These are phyloP conservation scores for Cotoneaster glaucophyllus DNA, from an alignment of 306 rosid genomes.

Conservation along the genomic window DNA sequence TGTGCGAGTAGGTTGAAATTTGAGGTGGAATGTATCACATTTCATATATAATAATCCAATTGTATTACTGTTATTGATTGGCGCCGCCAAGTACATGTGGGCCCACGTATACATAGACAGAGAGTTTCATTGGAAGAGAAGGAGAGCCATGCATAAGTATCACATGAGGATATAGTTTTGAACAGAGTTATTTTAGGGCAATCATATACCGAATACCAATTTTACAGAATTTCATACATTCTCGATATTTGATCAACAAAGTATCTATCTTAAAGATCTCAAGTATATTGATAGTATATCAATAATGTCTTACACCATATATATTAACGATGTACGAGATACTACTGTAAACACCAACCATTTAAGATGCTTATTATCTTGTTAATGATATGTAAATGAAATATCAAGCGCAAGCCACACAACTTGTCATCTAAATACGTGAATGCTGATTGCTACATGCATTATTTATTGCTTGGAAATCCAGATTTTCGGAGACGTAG, in stretches of 20 bases:
- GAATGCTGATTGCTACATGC: constrained; percentile 19
- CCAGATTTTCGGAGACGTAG: neutral
- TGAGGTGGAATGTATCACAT: neutral
- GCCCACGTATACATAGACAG: neutral
- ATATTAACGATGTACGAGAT: too few species aligned
- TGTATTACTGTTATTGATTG: neutral
- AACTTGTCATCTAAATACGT: neutral
- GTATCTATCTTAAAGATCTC: neutral
- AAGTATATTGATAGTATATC: neutral
- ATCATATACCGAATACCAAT: neutral
- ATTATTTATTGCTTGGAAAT: constrained; percentile 2
- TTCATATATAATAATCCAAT: neutral
- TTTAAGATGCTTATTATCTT: neutral
- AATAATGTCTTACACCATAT: fast-evolving
- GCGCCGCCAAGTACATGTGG: constrained; percentile 16
- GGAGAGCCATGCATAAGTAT: constrained; percentile 7
- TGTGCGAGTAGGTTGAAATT: constrained; percentile 6
- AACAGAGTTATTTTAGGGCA: neutral
- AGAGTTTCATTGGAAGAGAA: neutral
- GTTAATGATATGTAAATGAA: neutral
- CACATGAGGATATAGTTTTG: constrained; percentile 3
- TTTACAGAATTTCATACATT: neutral
- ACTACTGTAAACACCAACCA: neutral
- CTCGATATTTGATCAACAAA: neutral
- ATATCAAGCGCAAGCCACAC: neutral